A percentile compares a stretch with the other conserved stretches of the same genome.
phyloP scores from a whole-genome alignment of 1,284 basidiomycete genomes.

The Golubevia pallescens region DNA sequence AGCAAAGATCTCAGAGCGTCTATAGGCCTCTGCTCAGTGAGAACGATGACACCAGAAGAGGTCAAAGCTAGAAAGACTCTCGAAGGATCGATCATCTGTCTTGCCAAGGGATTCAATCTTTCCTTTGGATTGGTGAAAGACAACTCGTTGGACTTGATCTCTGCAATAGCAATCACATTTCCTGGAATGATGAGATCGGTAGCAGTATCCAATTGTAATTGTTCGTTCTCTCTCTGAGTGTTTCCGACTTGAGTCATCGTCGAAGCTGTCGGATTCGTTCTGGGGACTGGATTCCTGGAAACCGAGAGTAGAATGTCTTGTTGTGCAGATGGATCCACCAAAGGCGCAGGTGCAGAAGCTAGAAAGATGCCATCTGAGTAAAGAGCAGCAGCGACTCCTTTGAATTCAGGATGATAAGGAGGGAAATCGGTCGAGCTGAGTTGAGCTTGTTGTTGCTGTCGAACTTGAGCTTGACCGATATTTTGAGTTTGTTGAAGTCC shows the following conservation, averaged over 20 bases:
- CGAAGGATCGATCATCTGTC: conserved; percentile 76
- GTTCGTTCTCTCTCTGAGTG: too few species aligned
- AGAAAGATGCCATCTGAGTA: conserved; percentile 18
- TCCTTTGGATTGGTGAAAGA: too few species aligned
- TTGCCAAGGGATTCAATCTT: conserved; percentile 84
- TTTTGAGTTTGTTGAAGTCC: conserved; percentile 8
- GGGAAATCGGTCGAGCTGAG: conserved; percentile 2
- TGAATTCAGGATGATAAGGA: conserved; percentile 4
- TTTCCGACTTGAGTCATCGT: too few species aligned
- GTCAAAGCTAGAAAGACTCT: conserved; percentile 84
- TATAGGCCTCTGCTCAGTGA: conserved; percentile 81
- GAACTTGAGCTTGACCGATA: neutral
- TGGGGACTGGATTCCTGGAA: too few species aligned
- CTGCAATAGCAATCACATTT: too few species aligned
- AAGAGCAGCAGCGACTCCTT: neutral
- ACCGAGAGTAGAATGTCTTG: too few species aligned
- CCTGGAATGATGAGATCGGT: too few species aligned
- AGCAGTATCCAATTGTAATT: too few species aligned
- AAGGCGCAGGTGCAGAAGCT: conserved; percentile 6
- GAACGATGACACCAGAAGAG: conserved; percentile 80
- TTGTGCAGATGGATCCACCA: too few species aligned
- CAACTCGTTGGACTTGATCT: too few species aligned
- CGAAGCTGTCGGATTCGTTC: too few species aligned
- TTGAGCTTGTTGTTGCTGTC: neutral
- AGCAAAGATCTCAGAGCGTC: conserved; percentile 74